Conservation (phyloP, 495 filamentous ascomycete genomes). For the Paragyromitra xinjiangensis region DNA sequence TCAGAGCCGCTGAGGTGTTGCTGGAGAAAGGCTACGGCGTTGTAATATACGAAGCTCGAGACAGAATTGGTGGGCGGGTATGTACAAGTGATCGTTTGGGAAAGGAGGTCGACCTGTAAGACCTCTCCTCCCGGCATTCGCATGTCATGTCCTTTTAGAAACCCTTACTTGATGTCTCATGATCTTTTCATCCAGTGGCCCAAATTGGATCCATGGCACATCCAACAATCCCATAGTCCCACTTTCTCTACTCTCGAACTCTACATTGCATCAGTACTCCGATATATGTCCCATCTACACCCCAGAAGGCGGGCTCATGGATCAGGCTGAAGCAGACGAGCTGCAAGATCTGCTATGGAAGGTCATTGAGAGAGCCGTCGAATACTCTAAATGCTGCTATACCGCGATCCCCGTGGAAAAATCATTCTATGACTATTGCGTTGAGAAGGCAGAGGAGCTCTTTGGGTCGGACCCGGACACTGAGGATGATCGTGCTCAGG, state of each 20-base stretch:
- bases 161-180: slow-evolving; percentile 12
- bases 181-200: slow-evolving; percentile 66
- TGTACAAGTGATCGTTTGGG: slow-evolving; percentile 58
- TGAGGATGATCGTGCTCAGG: slow-evolving; percentile 25
- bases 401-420: slow-evolving; percentile 69
- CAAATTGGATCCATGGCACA: slow-evolving; percentile 96
- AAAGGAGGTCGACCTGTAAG: slow-evolving; percentile 66
- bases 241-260: slow-evolving; percentile 74
- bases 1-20: slow-evolving; percentile 85
- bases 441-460: slow-evolving; percentile 62
- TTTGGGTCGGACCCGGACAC: slow-evolving; percentile 46
- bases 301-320: slow-evolving; percentile 68
- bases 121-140: slow-evolving; percentile 38
- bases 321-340: slow-evolving; percentile 64
- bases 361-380: slow-evolving; percentile 79
- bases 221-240: slow-evolving; percentile 83
- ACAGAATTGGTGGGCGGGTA: slow-evolving; percentile 85
- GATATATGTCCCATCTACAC: slow-evolving; percentile 69
- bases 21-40: slow-evolving; percentile 79
- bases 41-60: slow-evolving; percentile 83
- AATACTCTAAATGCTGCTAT: slow-evolving; percentile 75
- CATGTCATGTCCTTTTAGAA: slow-evolving; percentile 1
- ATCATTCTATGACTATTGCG: slow-evolving; percentile 82
- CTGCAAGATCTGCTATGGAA: slow-evolving; percentile 76
- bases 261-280: slow-evolving; percentile 68